Conservation (phyloP, 169 alveolate species). For the Babesia ovata region DNA sequence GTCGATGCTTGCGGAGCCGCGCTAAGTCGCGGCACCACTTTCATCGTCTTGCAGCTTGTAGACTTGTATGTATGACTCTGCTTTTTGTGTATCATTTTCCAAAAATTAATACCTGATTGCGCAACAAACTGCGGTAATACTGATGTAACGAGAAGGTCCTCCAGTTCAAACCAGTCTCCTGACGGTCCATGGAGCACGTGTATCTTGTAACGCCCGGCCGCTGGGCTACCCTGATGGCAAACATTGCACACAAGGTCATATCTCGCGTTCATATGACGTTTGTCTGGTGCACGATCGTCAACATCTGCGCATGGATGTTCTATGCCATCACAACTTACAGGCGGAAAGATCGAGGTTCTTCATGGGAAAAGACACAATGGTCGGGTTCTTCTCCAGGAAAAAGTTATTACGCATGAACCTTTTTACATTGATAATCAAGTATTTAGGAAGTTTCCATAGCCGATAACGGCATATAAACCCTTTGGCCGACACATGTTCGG, state of each 20-base stretch:
- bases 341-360: slow-evolving; percentile 88
- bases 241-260: slow-evolving; percentile 92
- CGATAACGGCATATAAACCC: slow-evolving; percentile 65
- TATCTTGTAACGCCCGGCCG: slow-evolving; percentile 90
- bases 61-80: slow-evolving; percentile 67
- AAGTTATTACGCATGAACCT: slow-evolving; percentile 94
- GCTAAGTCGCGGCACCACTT: slow-evolving; percentile 31
- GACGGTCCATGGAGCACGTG: slow-evolving; percentile 89
- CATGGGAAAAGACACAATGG: slow-evolving; percentile 96
- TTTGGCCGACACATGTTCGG: slow-evolving; percentile 80
- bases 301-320: slow-evolving; percentile 19
- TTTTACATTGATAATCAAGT: slow-evolving; percentile 89
- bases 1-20: not conserved
- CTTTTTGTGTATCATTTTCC: not conserved
- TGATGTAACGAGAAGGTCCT: slow-evolving; percentile 93
- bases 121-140: slow-evolving; percentile 95
- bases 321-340: slow-evolving; percentile 58
- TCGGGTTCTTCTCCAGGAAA: slow-evolving; percentile 97
- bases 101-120: slow-evolving; percentile 77
- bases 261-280: slow-evolving; percentile 60
- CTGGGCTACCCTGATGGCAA: slow-evolving; percentile 95
- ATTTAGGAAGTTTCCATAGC: slow-evolving; percentile 86
- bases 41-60: slow-evolving; percentile 38
- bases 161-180: slow-evolving; percentile 95
- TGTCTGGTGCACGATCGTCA: slow-evolving; percentile 26